Percentiles rank a stretch among this genome's conserved stretches.
These are phyloP conservation scores for Neodidymelliopsis sp. DNA, from an alignment of 2,329 filamentous ascomycete genomes.

Conservation along the genomic window DNA sequence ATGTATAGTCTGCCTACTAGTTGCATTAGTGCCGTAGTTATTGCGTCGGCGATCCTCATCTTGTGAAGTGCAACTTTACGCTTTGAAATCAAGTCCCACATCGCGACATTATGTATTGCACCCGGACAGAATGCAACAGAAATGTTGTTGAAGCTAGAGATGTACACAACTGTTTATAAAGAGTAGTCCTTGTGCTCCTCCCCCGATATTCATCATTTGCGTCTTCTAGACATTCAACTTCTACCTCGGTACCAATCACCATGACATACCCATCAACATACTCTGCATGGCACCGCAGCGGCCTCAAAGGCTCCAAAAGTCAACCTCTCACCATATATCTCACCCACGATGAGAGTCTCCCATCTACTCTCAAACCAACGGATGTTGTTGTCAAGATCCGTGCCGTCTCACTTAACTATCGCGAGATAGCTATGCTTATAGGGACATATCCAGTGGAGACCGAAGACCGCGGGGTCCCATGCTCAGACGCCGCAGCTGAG, in stretches of 20 bases:
- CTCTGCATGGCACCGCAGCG: slow-evolving; percentile 13
- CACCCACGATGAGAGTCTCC: slow-evolving; percentile 19
- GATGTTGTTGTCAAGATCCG: slow-evolving; percentile 37
- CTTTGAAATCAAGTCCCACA: no score
- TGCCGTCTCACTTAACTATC: slow-evolving; percentile 39
- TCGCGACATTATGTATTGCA: no score
- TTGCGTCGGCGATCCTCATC: not conserved
- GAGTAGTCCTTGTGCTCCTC: no score
- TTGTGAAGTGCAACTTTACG: no score
- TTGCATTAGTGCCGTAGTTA: not conserved
- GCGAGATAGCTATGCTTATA: slow-evolving; percentile 37
- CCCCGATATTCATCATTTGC: no score
- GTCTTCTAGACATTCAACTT: no score
- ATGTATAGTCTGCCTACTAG: no score
- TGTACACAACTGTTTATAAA: no score
- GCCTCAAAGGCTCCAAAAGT: slow-evolving; percentile 4
- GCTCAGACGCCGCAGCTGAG: slow-evolving; percentile 37
- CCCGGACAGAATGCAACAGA: not conserved
- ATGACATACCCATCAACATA: slow-evolving; percentile 11
- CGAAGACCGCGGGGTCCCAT: slow-evolving; percentile 24
- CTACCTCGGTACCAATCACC: not conserved
- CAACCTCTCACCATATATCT: slow-evolving; percentile 2
- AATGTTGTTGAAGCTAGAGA: not conserved
- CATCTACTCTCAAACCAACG: slow-evolving; percentile 17
- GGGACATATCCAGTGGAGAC: slow-evolving; percentile 22